Evolutionary conservation across 257 asterid species (phyloP).

Genomic region (Datura wrightii): DNA sequence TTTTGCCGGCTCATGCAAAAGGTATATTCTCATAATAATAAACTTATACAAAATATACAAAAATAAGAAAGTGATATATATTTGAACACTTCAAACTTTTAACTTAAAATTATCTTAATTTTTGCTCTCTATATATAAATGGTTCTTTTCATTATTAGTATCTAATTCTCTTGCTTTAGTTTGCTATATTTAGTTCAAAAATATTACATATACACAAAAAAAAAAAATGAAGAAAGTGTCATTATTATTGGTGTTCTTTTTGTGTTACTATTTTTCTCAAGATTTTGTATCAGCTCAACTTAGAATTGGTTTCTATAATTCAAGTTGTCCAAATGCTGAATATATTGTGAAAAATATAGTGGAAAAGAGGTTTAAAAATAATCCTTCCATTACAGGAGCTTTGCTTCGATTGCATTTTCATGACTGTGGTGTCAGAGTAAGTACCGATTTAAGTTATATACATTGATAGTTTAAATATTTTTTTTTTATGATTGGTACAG

Average conservation of each 20-base stretch:
- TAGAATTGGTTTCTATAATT: slow-evolving; percentile 59
- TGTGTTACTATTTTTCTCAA: slow-evolving; percentile 36
- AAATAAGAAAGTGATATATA: not conserved
- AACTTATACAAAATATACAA: not conserved
- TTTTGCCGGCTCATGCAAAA: slow-evolving; percentile 21
- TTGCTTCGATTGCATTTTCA: slow-evolving; percentile 88
- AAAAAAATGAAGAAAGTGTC: slow-evolving; percentile 43
- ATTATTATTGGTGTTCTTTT: not conserved
- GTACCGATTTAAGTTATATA: not conserved
- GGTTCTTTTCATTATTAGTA: not conserved
- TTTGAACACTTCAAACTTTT: slow-evolving; percentile 20
- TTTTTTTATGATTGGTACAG: not conserved
- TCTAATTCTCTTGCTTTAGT: not conserved
- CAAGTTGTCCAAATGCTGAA: slow-evolving; percentile 65
- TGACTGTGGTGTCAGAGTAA: slow-evolving; percentile 77
- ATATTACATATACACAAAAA: not conserved
- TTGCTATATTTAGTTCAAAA: not conserved
- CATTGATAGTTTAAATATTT: not conserved
- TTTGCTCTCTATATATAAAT: slow-evolving; percentile 27
- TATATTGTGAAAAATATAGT: slow-evolving; percentile 55
- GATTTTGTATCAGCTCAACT: slow-evolving; percentile 54
- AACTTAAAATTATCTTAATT: not conserved
- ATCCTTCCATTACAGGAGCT: slow-evolving; percentile 70
- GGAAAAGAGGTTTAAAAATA: slow-evolving; percentile 47
- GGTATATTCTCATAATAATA: slow-evolving; percentile 23